phyloP scores from a whole-genome alignment of 257 asterid genomes.

The Nicotiana tomentosiformis region DNA sequence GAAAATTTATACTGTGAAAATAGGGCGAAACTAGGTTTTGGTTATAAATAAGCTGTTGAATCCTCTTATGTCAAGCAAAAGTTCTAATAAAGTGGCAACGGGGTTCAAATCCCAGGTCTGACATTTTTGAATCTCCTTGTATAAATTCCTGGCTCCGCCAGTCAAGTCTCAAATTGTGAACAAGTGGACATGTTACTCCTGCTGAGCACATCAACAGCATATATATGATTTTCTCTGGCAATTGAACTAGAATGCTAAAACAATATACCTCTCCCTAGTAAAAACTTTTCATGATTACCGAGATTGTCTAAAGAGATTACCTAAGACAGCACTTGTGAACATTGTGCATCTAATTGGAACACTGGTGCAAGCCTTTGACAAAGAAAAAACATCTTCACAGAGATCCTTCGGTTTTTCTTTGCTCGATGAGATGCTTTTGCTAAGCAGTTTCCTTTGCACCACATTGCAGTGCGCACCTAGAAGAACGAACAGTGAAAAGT shows the following conservation, averaged over 20 bases:
- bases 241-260: not conserved
- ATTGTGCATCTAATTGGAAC: constrained; percentile 16
- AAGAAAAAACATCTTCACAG: constrained; percentile 14
- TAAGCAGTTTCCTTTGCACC: constrained; percentile 17
- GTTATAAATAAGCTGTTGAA: too few relatives aligned
- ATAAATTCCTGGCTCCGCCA: not conserved
- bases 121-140: too few relatives aligned
- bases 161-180: not conserved
- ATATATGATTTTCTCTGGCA: not conserved
- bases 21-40: too few relatives aligned
- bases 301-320: constrained; percentile 12
- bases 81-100: too few relatives aligned
- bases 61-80: too few relatives aligned
- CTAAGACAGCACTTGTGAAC: constrained; percentile 29
- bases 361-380: constrained; percentile 23
- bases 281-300: not conserved
- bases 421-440: not conserved
- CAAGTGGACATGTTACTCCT: not conserved
- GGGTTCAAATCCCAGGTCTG: too few relatives aligned
- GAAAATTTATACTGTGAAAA: too few relatives aligned
- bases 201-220: not conserved
- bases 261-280: not conserved
- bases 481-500: not conserved
- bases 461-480: not conserved
- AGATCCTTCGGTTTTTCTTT: constrained; percentile 3